A percentile compares a stretch with the other conserved stretches of the same genome.
These are phyloP conservation scores for Hymenoscyphus scutula DNA, from an alignment of 2,329 filamentous ascomycete species.

Conservation along the genomic window DNA sequence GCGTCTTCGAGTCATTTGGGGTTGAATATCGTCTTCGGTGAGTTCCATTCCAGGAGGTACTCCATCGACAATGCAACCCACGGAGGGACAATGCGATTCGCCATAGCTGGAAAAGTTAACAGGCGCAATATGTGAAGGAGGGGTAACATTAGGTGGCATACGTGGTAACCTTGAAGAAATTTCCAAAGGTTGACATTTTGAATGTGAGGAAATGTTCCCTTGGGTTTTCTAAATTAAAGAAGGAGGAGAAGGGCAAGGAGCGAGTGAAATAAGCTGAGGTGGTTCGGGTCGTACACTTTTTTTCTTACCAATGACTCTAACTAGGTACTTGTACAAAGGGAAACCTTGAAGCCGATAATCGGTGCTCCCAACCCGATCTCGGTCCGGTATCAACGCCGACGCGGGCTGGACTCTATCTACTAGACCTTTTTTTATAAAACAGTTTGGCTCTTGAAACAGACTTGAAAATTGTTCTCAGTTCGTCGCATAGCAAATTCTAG, in stretches of 20 bases:
- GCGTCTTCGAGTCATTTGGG: constrained; percentile 85
- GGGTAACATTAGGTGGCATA: constrained; percentile 26
- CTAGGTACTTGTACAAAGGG: background rate
- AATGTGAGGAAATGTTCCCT: background rate
- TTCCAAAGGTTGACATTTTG: constrained; percentile 82
- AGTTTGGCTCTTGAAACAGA: too few relatives aligned
- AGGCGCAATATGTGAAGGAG: constrained; percentile 5
- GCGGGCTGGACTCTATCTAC: too few relatives aligned
- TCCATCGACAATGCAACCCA: constrained; percentile 93
- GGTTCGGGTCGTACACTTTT: background rate
- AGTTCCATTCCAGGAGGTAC: constrained; percentile 84
- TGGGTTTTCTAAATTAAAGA: background rate
- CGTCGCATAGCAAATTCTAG: too few relatives aligned
- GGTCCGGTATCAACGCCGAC: background rate
- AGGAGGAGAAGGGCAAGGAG: background rate
- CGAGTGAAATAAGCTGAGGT: background rate
- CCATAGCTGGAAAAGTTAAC: constrained; percentile 51
- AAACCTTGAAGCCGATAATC: background rate
- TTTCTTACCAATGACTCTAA: background rate
- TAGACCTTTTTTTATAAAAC: too few relatives aligned
- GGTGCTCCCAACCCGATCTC: background rate
- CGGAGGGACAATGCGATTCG: constrained; percentile 87
- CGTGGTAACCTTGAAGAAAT: constrained; percentile 80
- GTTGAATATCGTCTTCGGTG: constrained; percentile 85
- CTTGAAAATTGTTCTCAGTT: too few relatives aligned